phyloP scores from a whole-genome alignment of 2,329 filamentous ascomycete species.

The Claviceps humidiphila region DNA sequence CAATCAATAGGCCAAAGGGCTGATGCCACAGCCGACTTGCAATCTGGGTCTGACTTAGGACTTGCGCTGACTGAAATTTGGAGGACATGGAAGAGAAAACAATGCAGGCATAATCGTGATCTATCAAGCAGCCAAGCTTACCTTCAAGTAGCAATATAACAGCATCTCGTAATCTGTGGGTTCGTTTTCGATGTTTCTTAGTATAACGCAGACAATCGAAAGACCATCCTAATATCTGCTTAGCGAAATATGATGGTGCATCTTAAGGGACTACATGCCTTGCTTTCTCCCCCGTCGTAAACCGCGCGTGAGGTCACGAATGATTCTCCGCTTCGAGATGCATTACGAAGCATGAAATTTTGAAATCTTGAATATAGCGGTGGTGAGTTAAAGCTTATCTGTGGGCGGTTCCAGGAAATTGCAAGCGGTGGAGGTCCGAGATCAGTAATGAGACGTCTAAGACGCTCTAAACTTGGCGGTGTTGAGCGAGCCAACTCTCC shows the following conservation, averaged over 20 bases:
- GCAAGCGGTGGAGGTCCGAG: slow-evolving; percentile 54
- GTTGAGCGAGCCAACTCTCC: slow-evolving; percentile 37
- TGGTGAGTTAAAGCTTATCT: slow-evolving; percentile 49
- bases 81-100: neutral
- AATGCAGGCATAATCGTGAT: neutral
- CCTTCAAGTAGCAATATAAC: slow-evolving; percentile 55
- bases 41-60: slow-evolving; percentile 30
- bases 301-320: slow-evolving; percentile 51
- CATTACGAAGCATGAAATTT: slow-evolving; percentile 59
- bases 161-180: slow-evolving; percentile 52
- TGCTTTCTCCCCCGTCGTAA: slow-evolving; percentile 59
- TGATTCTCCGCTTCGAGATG: slow-evolving; percentile 51
- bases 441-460: slow-evolving; percentile 50
- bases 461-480: slow-evolving; percentile 44
- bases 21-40: slow-evolving; percentile 58
- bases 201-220: slow-evolving; percentile 55
- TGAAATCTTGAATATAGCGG: slow-evolving; percentile 56
- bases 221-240: slow-evolving; percentile 43
- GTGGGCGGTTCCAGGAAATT: slow-evolving; percentile 55
- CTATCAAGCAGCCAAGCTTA: slow-evolving; percentile 14
- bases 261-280: slow-evolving; percentile 24
- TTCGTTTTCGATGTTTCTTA: slow-evolving; percentile 54
- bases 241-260: neutral
- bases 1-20: slow-evolving; percentile 53
- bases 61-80: neutral